Evolutionary conservation across 2,329 filamentous ascomycete genomes (phyloP).

Genomic region (Aspergillus sp.): DNA sequence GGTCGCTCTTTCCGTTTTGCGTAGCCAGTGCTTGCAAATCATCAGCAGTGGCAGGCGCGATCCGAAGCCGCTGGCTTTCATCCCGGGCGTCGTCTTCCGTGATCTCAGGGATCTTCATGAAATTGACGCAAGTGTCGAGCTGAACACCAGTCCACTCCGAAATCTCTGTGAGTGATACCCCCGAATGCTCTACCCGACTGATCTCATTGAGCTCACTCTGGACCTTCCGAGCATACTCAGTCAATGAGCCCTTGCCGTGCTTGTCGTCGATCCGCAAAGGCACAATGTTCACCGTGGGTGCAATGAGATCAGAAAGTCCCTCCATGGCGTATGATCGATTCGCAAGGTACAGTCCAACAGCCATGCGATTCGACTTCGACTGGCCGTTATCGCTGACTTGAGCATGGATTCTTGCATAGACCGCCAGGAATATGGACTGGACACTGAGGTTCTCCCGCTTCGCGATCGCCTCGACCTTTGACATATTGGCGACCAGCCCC

Average conservation of each 20-base stretch:
- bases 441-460: constrained; percentile 51
- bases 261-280: constrained; percentile 52
- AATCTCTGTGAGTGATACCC: constrained; percentile 57
- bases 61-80: not conserved
- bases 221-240: constrained; percentile 49
- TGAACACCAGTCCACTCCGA: constrained; percentile 62
- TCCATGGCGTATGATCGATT: constrained; percentile 54
- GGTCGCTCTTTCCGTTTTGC: not conserved
- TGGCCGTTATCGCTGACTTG: constrained; percentile 9
- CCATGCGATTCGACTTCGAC: constrained; percentile 29
- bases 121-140: constrained; percentile 72
- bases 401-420: constrained; percentile 49
- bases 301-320: constrained; percentile 42
- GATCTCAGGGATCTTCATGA: constrained; percentile 50
- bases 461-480: constrained; percentile 34
- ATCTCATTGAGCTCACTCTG: constrained; percentile 61
- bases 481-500: constrained; percentile 17
- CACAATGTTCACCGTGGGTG: constrained; percentile 70
- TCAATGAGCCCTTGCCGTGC: constrained; percentile 24
- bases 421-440: constrained; percentile 68
- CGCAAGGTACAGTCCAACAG: constrained; percentile 75
- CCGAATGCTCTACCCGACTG: constrained; percentile 44
- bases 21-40: not conserved
- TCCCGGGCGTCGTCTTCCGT: constrained; percentile 3
- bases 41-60: not conserved